Conservation (phyloP, 176 grass and related monocot genomes). For the Lolium rigidum region DNA sequence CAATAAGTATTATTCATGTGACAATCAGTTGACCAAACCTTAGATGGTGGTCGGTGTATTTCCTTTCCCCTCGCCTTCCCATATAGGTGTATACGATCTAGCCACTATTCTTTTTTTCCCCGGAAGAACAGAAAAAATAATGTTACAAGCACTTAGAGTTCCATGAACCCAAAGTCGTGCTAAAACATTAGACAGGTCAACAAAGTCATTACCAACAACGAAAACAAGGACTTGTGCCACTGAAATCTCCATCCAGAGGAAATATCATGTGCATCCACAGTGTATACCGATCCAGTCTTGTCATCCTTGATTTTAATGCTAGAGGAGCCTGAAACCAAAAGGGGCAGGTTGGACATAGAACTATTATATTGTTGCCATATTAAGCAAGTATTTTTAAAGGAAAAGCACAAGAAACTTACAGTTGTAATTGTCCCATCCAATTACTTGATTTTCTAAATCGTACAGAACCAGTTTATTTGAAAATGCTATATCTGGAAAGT, state of each 20-base stretch:
- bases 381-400: background rate
- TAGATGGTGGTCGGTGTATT: background rate
- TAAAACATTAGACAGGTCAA: slow-evolving; percentile 45
- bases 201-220: slow-evolving; percentile 52
- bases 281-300: slow-evolving; percentile 55
- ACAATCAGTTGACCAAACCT: background rate
- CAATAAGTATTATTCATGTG: background rate
- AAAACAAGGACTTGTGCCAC: slow-evolving; percentile 42
- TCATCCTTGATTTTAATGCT: slow-evolving; percentile 91
- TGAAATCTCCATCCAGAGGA: slow-evolving; percentile 65
- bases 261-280: slow-evolving; percentile 60
- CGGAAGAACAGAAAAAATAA: slow-evolving; percentile 30
- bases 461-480: slow-evolving; percentile 94
- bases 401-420: slow-evolving; percentile 63
- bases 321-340: slow-evolving; percentile 76
- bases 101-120: slow-evolving; percentile 6
- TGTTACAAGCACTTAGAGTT: slow-evolving; percentile 18
- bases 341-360: background rate
- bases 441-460: slow-evolving; percentile 93
- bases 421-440: slow-evolving; percentile 94
- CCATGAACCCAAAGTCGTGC: background rate
- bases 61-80: background rate
- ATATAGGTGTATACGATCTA: slow-evolving; percentile 26
- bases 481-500: slow-evolving; percentile 81
- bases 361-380: background rate